Base-by-base conservation (phyloP, 768 basidiomycete genomes). In the Pleurotus eryngii region DNA sequence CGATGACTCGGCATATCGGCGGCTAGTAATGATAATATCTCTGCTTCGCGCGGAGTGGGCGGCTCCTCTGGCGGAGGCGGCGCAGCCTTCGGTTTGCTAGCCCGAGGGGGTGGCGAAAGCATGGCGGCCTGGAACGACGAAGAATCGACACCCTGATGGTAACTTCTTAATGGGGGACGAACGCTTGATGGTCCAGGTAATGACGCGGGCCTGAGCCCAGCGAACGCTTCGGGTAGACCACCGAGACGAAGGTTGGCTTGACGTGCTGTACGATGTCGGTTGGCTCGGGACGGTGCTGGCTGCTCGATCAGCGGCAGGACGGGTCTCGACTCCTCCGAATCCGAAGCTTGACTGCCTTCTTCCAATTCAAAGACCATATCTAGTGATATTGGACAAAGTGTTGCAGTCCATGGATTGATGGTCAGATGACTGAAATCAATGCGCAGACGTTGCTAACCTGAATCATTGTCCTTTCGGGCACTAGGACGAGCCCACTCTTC, bases 361-460 rank as follows among this genome's bases (percentile, higher is more conserved):
- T 92, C 90, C 61, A 90, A 72, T 53, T 83, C 81, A 60, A 92
- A 92, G 39, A 92, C 81, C 73, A 85, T 76, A 55, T 84, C 88
- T 87, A 59, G n/a, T 40, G 17, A 35, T 18, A n/a, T 45, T 6
- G 42, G 42, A n/a, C 42, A 45, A 17, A 45, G 42, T 45, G 42
- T 48, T 3, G 46, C n/a, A 45, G 43, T 5, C 20, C 17, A 45
- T 49, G 42, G 24, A n/a, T 38, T 47, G 20, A 56, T 50, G 45
- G 20, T 55, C 18, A 37, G 15, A 26, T 46, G 20, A 53, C 37
- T 39, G 26, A 3, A 35, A 46, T 42, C 55, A 49, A 50, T 42
- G 45, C 1, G 30, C 50, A 47, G 47, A 55, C 53, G 53, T 60
- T 57, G 68, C 72, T 58, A 60, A 83, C 85, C 85, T 74, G 81